These are phyloP conservation scores for Colletotrichum tropicicola DNA, from an alignment of 2,329 filamentous ascomycete species.

Conservation along the genomic window DNA sequence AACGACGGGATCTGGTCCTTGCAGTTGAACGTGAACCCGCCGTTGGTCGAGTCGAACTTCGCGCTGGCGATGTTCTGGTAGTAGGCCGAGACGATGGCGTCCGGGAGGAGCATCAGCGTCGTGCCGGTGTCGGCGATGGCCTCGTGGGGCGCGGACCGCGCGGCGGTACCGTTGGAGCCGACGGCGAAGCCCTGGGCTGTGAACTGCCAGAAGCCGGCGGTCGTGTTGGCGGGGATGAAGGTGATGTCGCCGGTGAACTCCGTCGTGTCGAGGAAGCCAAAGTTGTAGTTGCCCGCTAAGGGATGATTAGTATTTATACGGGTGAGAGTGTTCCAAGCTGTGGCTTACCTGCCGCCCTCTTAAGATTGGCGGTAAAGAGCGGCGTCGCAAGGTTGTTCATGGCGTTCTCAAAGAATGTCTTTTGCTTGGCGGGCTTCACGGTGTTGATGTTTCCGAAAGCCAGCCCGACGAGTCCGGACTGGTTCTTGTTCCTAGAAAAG, in stretches of 20 bases:
- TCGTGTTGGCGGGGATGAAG: slow-evolving; percentile 64
- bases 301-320: not conserved
- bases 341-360: slow-evolving; percentile 42
- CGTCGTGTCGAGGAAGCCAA: slow-evolving; percentile 60
- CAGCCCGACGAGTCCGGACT: slow-evolving; percentile 54
- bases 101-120: slow-evolving; percentile 69
- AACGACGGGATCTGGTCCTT: slow-evolving; percentile 55
- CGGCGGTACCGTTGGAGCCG: slow-evolving; percentile 42
- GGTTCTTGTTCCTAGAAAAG: slow-evolving; percentile 46
- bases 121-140: slow-evolving; percentile 78
- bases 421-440: slow-evolving; percentile 47
- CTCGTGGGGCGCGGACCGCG: slow-evolving; percentile 33
- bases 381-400: slow-evolving; percentile 38
- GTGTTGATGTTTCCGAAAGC: slow-evolving; percentile 54
- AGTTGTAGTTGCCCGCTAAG: slow-evolving; percentile 45
- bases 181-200: slow-evolving; percentile 63
- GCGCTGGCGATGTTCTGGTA: slow-evolving; percentile 66
- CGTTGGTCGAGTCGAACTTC: slow-evolving; percentile 50
- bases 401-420: slow-evolving; percentile 52
- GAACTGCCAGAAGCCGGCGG: slow-evolving; percentile 72
- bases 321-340: not conserved
- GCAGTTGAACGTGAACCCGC: slow-evolving; percentile 70
- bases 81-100: slow-evolving; percentile 63
- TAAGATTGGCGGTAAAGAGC: slow-evolving; percentile 44
- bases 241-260: slow-evolving; percentile 67